Percentiles rank a stretch among this genome's conserved stretches.
Evolutionary conservation across 2,329 filamentous ascomycete species (phyloP).

Genomic region (Ophiostoma ulmi): DNA sequence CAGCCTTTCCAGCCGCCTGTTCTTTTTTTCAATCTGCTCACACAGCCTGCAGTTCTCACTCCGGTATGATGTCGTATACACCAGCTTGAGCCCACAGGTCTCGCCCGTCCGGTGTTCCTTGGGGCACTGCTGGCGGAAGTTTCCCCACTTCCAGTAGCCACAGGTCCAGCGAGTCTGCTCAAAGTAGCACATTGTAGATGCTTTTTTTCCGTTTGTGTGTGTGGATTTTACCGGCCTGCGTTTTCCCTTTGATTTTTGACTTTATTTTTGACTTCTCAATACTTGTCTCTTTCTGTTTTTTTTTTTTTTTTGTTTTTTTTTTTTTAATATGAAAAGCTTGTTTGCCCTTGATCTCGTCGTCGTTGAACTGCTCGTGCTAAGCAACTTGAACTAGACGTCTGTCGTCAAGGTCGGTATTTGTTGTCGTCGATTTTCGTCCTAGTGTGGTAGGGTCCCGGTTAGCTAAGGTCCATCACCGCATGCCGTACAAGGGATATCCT

Average conservation of each 20-base stretch:
- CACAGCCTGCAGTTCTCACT: conserved; percentile 72
- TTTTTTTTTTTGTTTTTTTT: neutral
- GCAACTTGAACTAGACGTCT: neutral
- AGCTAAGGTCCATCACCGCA: neutral
- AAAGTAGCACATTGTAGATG: conserved; percentile 75
- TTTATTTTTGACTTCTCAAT: neutral
- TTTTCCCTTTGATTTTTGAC: neutral
- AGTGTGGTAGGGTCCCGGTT: conserved; percentile 4
- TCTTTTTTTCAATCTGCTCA: conserved; percentile 82
- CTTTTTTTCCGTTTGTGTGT: neutral
- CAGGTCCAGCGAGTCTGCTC: conserved; percentile 81
- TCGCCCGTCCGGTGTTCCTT: conserved; percentile 94
- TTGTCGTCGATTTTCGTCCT: neutral
- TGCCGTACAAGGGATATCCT: conserved; percentile 15
- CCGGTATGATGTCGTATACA: conserved; percentile 66
- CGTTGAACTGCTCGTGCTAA: neutral
- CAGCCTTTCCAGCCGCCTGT: conserved; percentile 69
- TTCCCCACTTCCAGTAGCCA: conserved; percentile 91
- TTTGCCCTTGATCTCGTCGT: neutral
- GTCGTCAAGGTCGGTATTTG: neutral
- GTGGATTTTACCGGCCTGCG: neutral
- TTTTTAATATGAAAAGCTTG: neutral
- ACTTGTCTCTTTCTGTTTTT: too few relatives aligned
- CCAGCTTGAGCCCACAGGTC: conserved; percentile 89
- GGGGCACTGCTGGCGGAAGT: conserved; percentile 87